Evolutionary conservation across 2,329 filamentous ascomycete species (phyloP), one percentile per base, ranked within the genome.

Genomic region (Ophiostoma sp.): DNA sequence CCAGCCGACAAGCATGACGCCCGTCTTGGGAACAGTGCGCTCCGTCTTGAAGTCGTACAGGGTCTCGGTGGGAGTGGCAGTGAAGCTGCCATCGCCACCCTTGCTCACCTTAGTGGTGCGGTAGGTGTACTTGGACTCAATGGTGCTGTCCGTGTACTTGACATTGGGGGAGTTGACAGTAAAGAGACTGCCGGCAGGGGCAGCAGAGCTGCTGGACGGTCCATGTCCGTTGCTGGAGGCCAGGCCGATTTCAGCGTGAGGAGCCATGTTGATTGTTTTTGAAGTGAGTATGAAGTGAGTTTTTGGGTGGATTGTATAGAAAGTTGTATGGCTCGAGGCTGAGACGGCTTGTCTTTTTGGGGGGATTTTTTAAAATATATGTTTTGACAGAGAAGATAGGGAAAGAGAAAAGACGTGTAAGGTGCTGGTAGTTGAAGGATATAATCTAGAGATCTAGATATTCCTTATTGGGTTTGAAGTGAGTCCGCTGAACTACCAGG

Each of bases 41-140:
- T 97, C 91, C 77, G 95, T 92, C 86, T 97, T 96, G 90, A 99
- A 98, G 85, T 97, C 90, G 81, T 98, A 99, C 75, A 90, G 83
- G 73, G 91, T 95, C 83, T 96, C 91, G 81, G 91, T 91, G 77
- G 95, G 95, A 73, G 87, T 89, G 72, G 93, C 95, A 72, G 94
- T 86, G 79, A 90, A 90, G 81, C 90, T 91, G 79, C 93, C 94
- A 76, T 89, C 85, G 73, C 78, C 76, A 76, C 87, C 85, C 77
- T 87, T 86, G 75, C 87, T 86, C 77, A 99, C 90, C 76, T 88
- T 87, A 71, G 95, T 98, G 77, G 95, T 98, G 80, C 94, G 93
- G 83, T 99, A 99, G 75, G 91, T 93, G 84, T 98, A 99, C 83
- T 91, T 94, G 83, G 92, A 96, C 79, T 87, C 90, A 85, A 99